Conservation (phyloP, 1,284 basidiomycete genomes). For the Fomes fomentarius region DNA sequence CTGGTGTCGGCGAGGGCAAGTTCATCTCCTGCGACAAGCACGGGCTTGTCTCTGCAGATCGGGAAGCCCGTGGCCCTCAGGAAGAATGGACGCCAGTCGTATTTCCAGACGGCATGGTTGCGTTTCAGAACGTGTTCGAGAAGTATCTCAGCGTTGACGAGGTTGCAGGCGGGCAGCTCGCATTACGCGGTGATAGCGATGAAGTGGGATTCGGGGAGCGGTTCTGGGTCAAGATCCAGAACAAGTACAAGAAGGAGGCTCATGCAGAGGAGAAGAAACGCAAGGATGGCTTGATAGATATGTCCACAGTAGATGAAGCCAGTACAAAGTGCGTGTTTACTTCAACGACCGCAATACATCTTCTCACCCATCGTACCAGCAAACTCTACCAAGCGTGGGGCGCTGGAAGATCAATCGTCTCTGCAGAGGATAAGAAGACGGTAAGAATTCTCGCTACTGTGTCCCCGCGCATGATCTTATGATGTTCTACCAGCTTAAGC, state of each 20-base stretch:
- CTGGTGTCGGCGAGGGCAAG: constrained; percentile 83
- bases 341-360: not conserved
- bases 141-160: constrained; percentile 84
- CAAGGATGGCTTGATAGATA: constrained; percentile 60
- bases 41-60: constrained; percentile 79
- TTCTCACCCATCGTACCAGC: constrained; percentile 43
- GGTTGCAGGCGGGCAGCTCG: constrained; percentile 76
- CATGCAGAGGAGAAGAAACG: constrained; percentile 81
- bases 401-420: constrained; percentile 75
- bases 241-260: constrained; percentile 88
- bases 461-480: not conserved
- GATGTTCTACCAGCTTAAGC: constrained; percentile 64
- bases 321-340: constrained; percentile 62
- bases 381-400: constrained; percentile 87
- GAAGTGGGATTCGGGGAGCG: constrained; percentile 79
- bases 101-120: constrained; percentile 77
- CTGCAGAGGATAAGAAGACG: constrained; percentile 72
- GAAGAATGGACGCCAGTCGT: constrained; percentile 86
- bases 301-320: constrained; percentile 67
- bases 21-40: constrained; percentile 85
- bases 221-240: constrained; percentile 90
- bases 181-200: constrained; percentile 83
- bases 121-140: constrained; percentile 85
- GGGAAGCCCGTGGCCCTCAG: constrained; percentile 84
- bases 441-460: constrained; percentile 39